Conservation (phyloP, 257 asterid species). For the Solanum habrochaites region DNA sequence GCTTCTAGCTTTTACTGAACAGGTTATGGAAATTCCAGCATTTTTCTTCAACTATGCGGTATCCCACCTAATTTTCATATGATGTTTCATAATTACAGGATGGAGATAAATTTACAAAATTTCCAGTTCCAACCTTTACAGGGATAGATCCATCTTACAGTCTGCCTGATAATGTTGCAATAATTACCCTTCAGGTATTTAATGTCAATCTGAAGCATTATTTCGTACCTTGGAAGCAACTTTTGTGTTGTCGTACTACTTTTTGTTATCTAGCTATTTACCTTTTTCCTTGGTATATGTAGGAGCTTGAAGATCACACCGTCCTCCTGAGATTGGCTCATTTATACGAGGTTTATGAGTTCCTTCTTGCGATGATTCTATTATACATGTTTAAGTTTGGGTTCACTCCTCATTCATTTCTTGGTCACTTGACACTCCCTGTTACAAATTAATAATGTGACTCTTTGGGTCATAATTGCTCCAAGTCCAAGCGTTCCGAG, state of each 20-base stretch:
- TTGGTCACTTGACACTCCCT: background rate
- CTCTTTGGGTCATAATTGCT: background rate
- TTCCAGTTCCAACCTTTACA: conserved; percentile 50
- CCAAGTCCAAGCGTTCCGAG: background rate
- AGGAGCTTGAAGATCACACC: conserved; percentile 69
- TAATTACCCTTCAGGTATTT: conserved; percentile 82
- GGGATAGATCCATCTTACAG: conserved; percentile 79
- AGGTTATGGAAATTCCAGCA: conserved; percentile 28
- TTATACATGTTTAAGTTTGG: background rate
- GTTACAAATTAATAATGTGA: background rate
- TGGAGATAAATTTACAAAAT: conserved; percentile 32
- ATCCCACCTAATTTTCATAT: background rate
- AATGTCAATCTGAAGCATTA: background rate
- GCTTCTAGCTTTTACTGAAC: conserved; percentile 77
- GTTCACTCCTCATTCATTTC: background rate
- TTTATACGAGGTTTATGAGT: conserved; percentile 65
- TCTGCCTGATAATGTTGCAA: conserved; percentile 74
- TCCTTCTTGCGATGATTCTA: background rate
- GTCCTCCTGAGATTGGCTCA: conserved; percentile 88
- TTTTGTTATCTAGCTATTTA: background rate
- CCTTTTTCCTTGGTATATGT: conserved; percentile 8
- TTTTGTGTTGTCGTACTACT: background rate
- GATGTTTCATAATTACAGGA: conserved; percentile 32
- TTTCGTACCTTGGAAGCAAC: background rate
- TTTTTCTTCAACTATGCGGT: background rate